phyloP scores from a whole-genome alignment of 2,329 filamentous ascomycete species.

The Stachybotrys elegans region DNA sequence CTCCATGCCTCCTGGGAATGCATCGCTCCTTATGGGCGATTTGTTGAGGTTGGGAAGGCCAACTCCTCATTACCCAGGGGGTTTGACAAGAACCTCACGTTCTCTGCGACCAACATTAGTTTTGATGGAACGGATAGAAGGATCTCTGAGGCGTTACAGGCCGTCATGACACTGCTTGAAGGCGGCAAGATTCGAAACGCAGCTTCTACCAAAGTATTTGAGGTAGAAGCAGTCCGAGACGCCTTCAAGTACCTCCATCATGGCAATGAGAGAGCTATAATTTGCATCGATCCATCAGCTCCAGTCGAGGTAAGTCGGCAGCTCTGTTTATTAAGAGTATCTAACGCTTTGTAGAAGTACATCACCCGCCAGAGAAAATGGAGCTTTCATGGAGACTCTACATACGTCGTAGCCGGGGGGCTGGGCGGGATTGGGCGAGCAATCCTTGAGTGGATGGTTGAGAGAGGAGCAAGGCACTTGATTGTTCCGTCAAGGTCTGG shows the following conservation, averaged over 20 bases:
- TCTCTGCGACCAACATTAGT: slow-evolving; percentile 13
- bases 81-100: slow-evolving; percentile 13
- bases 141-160: too few species aligned
- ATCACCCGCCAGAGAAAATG: neutral
- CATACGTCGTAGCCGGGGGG: slow-evolving; percentile 19
- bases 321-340: neutral
- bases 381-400: neutral
- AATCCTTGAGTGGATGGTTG: slow-evolving; percentile 13
- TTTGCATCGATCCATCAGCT: neutral
- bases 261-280: slow-evolving; percentile 7
- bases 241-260: slow-evolving; percentile 14
- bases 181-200: too few species aligned
- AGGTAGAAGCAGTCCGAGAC: neutral
- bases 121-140: too few species aligned
- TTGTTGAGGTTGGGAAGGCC: slow-evolving; percentile 30
- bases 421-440: slow-evolving; percentile 16
- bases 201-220: too few species aligned
- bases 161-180: slow-evolving; percentile 6
- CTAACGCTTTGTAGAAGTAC: neutral
- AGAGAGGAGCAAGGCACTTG: slow-evolving; percentile 17
- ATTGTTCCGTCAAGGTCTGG: slow-evolving; percentile 24
- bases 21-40: slow-evolving; percentile 25
- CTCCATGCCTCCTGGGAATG: slow-evolving; percentile 27
- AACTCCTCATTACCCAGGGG: slow-evolving; percentile 8
- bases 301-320: neutral